Conservation (phyloP, 768 basidiomycete genomes). For the Lepiota brunneoincarnata region DNA sequence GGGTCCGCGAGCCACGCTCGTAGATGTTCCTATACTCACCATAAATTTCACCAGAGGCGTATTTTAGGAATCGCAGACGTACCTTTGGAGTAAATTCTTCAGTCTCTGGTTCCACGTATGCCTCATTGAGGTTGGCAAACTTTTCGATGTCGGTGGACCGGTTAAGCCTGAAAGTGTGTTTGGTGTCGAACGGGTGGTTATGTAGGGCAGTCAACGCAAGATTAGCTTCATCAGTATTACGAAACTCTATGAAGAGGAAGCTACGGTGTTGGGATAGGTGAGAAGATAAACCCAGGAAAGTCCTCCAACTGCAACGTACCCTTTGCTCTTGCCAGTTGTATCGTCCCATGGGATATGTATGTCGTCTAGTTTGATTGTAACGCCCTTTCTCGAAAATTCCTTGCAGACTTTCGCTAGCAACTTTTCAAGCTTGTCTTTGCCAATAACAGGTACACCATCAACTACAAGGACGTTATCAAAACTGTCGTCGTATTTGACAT, state of each 20-base stretch:
- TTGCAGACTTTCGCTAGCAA: conserved; percentile 80
- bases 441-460: conserved; percentile 90
- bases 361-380: conserved; percentile 69
- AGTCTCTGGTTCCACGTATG: conserved; percentile 68
- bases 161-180: conserved; percentile 82
- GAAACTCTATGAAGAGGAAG: conserved; percentile 81
- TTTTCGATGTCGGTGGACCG: conserved; percentile 88
- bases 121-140: conserved; percentile 73
- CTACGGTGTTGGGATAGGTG: conserved; percentile 35
- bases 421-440: conserved; percentile 79
- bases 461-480: conserved; percentile 92
- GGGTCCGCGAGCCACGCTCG: conserved; percentile 93
- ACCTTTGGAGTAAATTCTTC: conserved; percentile 80
- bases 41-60: conserved; percentile 6
- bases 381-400: conserved; percentile 81
- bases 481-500: conserved; percentile 78
- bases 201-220: conserved; percentile 67
- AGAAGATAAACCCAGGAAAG: background rate
- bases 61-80: conserved; percentile 14
- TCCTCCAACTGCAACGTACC: conserved; percentile 49
- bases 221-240: conserved; percentile 65
- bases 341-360: conserved; percentile 91
- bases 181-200: conserved; percentile 82
- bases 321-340: conserved; percentile 81
- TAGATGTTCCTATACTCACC: conserved; percentile 75